Conservation (phyloP, 2,329 filamentous ascomycete species). For the Hymenoscyphus salicellus region DNA sequence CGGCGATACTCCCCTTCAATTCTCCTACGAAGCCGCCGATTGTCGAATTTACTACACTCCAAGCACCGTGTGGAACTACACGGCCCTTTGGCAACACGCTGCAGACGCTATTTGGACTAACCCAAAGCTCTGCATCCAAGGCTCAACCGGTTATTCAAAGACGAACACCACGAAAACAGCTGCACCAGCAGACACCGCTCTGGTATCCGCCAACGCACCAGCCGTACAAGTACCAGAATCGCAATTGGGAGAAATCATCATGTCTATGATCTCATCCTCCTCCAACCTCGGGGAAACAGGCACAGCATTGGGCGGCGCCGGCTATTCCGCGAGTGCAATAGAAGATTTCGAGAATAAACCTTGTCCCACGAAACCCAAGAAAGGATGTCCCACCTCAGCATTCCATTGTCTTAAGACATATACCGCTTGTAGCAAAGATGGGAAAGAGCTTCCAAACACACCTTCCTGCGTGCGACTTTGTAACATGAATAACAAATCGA, state of each 20-base stretch:
- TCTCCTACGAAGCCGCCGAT: constrained; percentile 57
- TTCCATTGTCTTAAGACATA: neutral
- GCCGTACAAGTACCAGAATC: neutral
- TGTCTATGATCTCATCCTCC: constrained; percentile 5
- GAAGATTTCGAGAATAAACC: neutral
- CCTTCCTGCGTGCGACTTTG: neutral
- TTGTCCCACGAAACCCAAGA: neutral
- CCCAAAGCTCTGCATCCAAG: constrained; percentile 32
- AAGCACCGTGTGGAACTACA: constrained; percentile 47
- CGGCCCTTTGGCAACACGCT: constrained; percentile 47
- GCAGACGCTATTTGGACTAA: constrained; percentile 39
- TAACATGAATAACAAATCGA: neutral
- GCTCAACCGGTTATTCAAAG: constrained; percentile 10
- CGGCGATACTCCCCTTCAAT: constrained; percentile 48
- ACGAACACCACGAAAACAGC: constrained; percentile 5
- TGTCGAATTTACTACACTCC: constrained; percentile 57
- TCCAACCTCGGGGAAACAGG: neutral
- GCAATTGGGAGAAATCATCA: neutral
- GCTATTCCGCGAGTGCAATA: neutral
- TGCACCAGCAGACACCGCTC: neutral
- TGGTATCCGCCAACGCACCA: neutral
- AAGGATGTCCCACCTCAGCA: neutral
- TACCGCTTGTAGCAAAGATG: neutral
- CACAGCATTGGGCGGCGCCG: neutral
- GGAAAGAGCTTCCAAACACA: neutral